phyloP scores from a whole-genome alignment of 495 filamentous ascomycete genomes.

The Aspergillus haitiensis region DNA sequence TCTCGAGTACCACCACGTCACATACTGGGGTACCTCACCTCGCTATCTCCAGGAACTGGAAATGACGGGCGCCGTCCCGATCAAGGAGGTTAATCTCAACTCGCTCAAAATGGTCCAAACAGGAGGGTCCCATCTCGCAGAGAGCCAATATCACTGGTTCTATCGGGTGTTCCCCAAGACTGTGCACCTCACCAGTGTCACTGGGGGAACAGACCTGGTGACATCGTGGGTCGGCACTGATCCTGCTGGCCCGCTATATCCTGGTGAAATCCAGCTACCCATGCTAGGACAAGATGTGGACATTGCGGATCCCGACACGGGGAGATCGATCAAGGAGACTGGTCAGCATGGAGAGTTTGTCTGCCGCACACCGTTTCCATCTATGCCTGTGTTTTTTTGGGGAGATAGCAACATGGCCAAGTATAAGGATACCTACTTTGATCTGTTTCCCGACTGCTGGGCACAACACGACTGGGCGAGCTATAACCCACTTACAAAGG shows the following conservation, averaged over 20 bases:
- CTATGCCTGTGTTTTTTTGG: conserved; percentile 72
- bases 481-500: background rate
- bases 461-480: conserved; percentile 1
- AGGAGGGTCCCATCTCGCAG: conserved; percentile 76
- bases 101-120: conserved; percentile 57
- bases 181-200: conserved; percentile 68
- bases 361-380: conserved; percentile 66
- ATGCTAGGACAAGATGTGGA: conserved; percentile 47
- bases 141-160: conserved; percentile 76
- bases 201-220: conserved; percentile 75
- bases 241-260: conserved; percentile 65
- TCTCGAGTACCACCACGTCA: conserved; percentile 46
- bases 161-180: conserved; percentile 68
- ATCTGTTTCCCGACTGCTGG: conserved; percentile 45
- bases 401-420: conserved; percentile 54
- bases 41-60: conserved; percentile 70
- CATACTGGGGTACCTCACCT: conserved; percentile 68
- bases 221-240: conserved; percentile 68
- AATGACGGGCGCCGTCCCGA: conserved; percentile 57
- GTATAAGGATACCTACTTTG: conserved; percentile 72
- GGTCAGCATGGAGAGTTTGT: conserved; percentile 75
- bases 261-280: conserved; percentile 66
- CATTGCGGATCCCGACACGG: background rate
- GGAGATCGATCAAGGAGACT: conserved; percentile 19
- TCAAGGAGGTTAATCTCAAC: conserved; percentile 59